These are phyloP conservation scores for Clonostachys solani DNA, from an alignment of 2,329 filamentous ascomycete species.

Conservation along the genomic window DNA sequence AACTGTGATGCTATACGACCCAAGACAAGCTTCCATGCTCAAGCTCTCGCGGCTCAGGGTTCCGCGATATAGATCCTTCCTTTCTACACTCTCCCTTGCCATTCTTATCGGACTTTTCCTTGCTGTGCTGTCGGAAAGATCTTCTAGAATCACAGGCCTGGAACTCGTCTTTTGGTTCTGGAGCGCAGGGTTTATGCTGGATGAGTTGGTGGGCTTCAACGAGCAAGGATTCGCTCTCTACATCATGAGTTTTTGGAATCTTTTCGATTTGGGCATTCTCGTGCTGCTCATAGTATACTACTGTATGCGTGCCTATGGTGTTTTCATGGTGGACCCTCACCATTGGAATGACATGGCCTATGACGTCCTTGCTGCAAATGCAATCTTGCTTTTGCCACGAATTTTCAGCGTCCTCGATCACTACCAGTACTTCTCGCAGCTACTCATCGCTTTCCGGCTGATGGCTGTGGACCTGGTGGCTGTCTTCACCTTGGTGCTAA, in stretches of 20 bases:
- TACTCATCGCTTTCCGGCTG: slow-evolving; percentile 88
- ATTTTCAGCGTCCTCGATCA: slow-evolving; percentile 93
- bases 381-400: slow-evolving; percentile 82
- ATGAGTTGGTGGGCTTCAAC: slow-evolving; percentile 93
- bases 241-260: slow-evolving; percentile 97
- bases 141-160: slow-evolving; percentile 74
- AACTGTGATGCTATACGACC: slow-evolving; percentile 85
- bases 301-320: slow-evolving; percentile 81
- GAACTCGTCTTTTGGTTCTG: slow-evolving; percentile 96
- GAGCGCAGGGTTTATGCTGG: slow-evolving; percentile 95
- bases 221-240: slow-evolving; percentile 96
- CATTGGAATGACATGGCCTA: slow-evolving; percentile 82
- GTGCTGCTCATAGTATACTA: slow-evolving; percentile 85
- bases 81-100: slow-evolving; percentile 83
- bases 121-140: slow-evolving; percentile 72
- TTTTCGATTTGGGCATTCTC: slow-evolving; percentile 88
- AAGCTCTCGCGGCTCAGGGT: slow-evolving; percentile 89
- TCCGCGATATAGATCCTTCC: slow-evolving; percentile 84
- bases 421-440: slow-evolving; percentile 92
- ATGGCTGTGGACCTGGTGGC: slow-evolving; percentile 90
- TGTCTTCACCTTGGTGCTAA: slow-evolving; percentile 77
- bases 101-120: slow-evolving; percentile 82
- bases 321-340: slow-evolving; percentile 73
- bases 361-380: slow-evolving; percentile 88
- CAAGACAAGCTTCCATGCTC: slow-evolving; percentile 82